Conservation (phyloP, 73 alveolate species). For the Chromera velia region DNA sequence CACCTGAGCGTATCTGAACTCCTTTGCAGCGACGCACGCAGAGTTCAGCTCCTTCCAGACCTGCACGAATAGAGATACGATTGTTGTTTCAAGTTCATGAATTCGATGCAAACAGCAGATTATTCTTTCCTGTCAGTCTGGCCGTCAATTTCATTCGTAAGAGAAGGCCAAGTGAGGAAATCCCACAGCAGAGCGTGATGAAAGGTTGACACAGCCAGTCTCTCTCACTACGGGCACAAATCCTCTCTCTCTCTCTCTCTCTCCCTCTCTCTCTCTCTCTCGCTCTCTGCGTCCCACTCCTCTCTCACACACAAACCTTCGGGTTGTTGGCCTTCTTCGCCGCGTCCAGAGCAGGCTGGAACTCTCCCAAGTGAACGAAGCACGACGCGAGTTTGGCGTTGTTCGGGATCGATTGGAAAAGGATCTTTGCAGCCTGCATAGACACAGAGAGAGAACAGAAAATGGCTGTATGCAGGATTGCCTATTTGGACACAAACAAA, state of each 20-base stretch:
- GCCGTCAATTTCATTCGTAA: not conserved
- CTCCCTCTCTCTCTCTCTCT: too few relatives aligned
- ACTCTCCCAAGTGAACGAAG: conserved; percentile 62
- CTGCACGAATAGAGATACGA: not conserved
- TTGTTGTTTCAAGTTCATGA: not conserved
- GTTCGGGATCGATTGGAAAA: conserved; percentile 64
- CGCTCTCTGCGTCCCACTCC: not conserved
- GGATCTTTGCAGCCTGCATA: conserved; percentile 59
- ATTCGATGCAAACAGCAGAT: not conserved
- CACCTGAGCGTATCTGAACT: conserved; percentile 63
- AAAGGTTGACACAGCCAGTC: not conserved
- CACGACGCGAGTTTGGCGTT: conserved; percentile 68
- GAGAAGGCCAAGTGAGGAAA: not conserved
- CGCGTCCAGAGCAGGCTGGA: conserved; percentile 66
- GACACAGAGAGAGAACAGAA: not conserved
- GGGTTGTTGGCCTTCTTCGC: conserved; percentile 72
- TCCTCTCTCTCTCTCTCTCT: not conserved
- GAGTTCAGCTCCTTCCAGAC: conserved; percentile 58
- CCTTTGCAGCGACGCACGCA: conserved; percentile 67
- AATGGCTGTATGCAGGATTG: too few relatives aligned
- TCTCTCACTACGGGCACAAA: not conserved
- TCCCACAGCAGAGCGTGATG: not conserved
- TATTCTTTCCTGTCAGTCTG: not conserved
- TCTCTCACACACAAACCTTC: conserved; percentile 46
- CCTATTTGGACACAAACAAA: too few relatives aligned